Conservation (phyloP, 495 filamentous ascomycete genomes). For the Aspergillus leporis region DNA sequence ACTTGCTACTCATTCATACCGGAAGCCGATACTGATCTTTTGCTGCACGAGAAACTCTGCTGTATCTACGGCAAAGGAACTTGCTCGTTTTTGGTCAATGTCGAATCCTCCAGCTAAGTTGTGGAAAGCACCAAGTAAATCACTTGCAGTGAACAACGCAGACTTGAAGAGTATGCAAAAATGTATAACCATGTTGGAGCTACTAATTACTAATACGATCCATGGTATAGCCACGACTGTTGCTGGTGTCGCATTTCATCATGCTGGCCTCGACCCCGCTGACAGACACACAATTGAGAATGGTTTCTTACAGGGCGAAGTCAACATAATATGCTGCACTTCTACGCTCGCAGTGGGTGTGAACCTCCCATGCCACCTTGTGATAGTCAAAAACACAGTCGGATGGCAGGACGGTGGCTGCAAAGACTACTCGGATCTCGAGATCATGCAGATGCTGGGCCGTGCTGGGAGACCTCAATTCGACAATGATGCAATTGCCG, state of each 20-base stretch:
- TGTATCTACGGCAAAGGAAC: conserved; percentile 68
- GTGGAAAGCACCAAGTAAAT: conserved; percentile 66
- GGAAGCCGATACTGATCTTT: conserved; percentile 91
- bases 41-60: conserved; percentile 84
- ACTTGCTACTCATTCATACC: conserved; percentile 72
- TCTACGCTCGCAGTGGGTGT: conserved; percentile 92
- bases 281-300: conserved; percentile 75
- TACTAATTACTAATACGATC: not conserved
- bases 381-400: conserved; percentile 88
- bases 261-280: conserved; percentile 74
- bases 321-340: conserved; percentile 93
- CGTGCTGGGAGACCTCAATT: conserved; percentile 93
- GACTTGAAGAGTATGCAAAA: conserved; percentile 56
- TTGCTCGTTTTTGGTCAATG: conserved; percentile 66
- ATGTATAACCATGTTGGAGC: conserved; percentile 4
- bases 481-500: conserved; percentile 77
- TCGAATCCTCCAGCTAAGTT: conserved; percentile 55
- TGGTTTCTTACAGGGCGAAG: conserved; percentile 69
- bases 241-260: conserved; percentile 88
- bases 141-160: conserved; percentile 57
- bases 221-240: conserved; percentile 50
- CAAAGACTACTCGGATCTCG: conserved; percentile 85
- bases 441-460: conserved; percentile 98
- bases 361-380: conserved; percentile 90
- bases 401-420: conserved; percentile 63